phyloP scores from a whole-genome alignment of 108 stramenopile genomes.

The Pseudonitzschia multiseries region DNA sequence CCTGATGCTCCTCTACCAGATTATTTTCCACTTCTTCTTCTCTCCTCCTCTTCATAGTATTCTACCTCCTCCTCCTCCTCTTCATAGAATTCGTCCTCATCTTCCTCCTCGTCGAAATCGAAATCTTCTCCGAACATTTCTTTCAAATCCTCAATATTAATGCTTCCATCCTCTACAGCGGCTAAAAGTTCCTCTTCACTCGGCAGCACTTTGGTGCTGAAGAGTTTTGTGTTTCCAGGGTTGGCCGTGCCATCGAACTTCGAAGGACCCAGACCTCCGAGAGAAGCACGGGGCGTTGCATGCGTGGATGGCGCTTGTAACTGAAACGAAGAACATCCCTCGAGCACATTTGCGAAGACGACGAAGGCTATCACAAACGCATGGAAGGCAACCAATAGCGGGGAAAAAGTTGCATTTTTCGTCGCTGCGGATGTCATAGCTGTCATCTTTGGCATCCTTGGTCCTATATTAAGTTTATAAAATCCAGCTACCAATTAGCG shows the following conservation, averaged over 20 bases:
- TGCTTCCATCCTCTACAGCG: neutral
- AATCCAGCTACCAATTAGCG: no score
- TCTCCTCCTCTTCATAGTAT: constrained; percentile 8
- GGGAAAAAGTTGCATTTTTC: no score
- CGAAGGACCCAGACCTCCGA: neutral
- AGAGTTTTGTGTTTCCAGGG: neutral
- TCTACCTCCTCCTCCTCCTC: neutral
- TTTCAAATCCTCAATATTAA: constrained; percentile 8
- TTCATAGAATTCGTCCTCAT: neutral
- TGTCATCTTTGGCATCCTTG: neutral
- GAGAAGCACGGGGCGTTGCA: neutral
- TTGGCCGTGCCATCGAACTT: neutral
- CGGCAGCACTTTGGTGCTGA: neutral
- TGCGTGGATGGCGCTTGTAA: neutral
- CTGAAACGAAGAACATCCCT: neutral
- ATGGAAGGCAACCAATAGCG: neutral
- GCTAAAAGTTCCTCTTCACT: constrained; percentile 2
- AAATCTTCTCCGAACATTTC: constrained; percentile 13
- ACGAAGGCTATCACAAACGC: neutral
- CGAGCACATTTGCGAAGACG: neutral
- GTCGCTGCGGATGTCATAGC: neutral
- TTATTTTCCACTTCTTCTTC: neutral
- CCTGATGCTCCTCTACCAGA: neutral
- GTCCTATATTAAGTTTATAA: neutral
- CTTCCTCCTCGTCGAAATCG: neutral